Base-by-base conservation (phyloP, 331 rosid species). In the Spiraea crenata region DNA sequence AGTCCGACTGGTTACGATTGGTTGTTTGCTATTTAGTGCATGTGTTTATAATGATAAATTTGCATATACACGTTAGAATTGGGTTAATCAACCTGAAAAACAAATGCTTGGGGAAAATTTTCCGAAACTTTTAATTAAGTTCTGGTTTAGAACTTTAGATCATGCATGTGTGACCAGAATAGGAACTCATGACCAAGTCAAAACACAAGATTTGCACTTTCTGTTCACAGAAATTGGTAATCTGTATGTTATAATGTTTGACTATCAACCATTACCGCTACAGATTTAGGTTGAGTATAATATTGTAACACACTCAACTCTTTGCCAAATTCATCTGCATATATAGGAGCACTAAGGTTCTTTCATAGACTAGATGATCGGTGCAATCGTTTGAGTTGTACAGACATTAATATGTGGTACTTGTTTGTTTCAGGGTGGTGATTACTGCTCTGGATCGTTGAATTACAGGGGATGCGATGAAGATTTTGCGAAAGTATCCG, bases 391-490 rank as follows among this genome's bases (percentile, higher is more conserved):
- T 42, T 7, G 4, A 46, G 34, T 8, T 66, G 60, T 35, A 35
- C 10, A 56, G 17, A 57, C 57, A 46, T 37, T 35, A 37, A 37
- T 37, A 47, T 48, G 37, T 10, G 46, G 6, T 42, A 2, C 0
- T 14, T 64, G 19, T 25, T 34, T 76, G 17, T 61, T 87, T 65
- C 87, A 92, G 98, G 98, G 78, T 92, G 45, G 85, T 87, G 70
- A 78, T 85, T 78, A 86, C 79, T 73, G 87, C 86, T 69, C 69
- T 83, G 79, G 96, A 92, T 83, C 89, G 88, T 51, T 85, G 89
- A 92, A 25, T 25, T 25, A 25, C 72, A 77, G 84, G 74, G 78
- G 75, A 61, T 31, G 57, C 19, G 78, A 38, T 7, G 55, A 57
- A 10, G 68, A 76, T 65, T 83, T 81, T 63, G 40, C 65, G 5